These are phyloP conservation scores for Suillus brevipes DNA, from an alignment of 768 basidiomycete genomes.

Conservation along the genomic window DNA sequence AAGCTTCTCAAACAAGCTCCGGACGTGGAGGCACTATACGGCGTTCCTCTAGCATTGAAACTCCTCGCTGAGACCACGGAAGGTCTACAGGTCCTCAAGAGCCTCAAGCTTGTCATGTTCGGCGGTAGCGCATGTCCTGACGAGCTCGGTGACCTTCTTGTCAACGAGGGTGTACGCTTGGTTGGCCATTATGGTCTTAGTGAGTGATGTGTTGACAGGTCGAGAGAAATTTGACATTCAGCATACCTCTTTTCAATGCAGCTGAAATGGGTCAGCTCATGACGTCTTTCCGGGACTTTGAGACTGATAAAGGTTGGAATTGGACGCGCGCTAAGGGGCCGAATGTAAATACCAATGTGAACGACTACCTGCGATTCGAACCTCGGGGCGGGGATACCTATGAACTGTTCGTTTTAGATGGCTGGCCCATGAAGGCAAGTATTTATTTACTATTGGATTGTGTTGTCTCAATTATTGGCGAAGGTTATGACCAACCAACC, in stretches of 20 bases:
- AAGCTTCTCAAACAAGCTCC: conserved; percentile 37
- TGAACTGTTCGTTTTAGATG: conserved; percentile 52
- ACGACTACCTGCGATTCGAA: conserved; percentile 44
- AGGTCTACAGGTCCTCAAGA: conserved; percentile 41
- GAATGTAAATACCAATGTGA: conserved; percentile 15
- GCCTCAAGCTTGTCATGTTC: conserved; percentile 50
- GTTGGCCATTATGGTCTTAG: conserved; percentile 50
- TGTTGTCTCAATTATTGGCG: neutral
- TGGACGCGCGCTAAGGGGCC: conserved; percentile 43
- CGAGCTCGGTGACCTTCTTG: conserved; percentile 52
- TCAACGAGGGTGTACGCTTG: conserved; percentile 48
- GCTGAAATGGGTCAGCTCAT: conserved; percentile 41
- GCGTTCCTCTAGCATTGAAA: conserved; percentile 42
- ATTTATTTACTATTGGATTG: conserved; percentile 21
- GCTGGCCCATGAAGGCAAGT: conserved; percentile 49
- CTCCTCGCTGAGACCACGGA: conserved; percentile 49
- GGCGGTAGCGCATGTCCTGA: conserved; percentile 56
- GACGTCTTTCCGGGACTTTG: conserved; percentile 49
- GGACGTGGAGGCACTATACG: conserved; percentile 33
- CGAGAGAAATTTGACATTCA: neutral
- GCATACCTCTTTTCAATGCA: neutral
- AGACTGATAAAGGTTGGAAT: conserved; percentile 55
- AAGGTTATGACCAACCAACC: conserved; percentile 42
- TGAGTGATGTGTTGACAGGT: conserved; percentile 28
- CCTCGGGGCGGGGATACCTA: conserved; percentile 41